Percentiles rank a stretch among this genome's conserved stretches.
phyloP scores from a whole-genome alignment of 805 yeast genomes.

The Sporopachydermia quercuum region DNA sequence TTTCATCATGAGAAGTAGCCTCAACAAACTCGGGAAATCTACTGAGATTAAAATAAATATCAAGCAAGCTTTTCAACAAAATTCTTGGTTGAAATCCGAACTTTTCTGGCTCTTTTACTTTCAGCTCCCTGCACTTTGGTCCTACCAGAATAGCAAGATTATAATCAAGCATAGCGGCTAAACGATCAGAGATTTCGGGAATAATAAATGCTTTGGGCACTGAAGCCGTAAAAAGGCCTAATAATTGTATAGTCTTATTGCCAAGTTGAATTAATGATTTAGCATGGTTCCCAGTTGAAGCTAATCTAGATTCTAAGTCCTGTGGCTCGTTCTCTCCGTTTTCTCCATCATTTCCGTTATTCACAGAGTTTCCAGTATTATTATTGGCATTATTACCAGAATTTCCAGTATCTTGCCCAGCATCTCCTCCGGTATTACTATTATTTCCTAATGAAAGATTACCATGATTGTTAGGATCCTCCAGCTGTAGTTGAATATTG shows the following conservation, averaged over 20 bases:
- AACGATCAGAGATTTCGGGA: constrained; percentile 81
- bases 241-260: constrained; percentile 65
- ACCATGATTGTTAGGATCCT: constrained; percentile 23
- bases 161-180: constrained; percentile 92
- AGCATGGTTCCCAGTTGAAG: constrained; percentile 60
- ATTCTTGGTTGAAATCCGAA: constrained; percentile 73
- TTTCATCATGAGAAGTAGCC: constrained; percentile 83
- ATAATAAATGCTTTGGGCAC: constrained; percentile 78
- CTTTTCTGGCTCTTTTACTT: constrained; percentile 70
- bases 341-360: constrained; percentile 8
- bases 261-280: constrained; percentile 70
- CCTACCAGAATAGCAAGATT: constrained; percentile 89
- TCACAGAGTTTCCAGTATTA: background rate
- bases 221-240: constrained; percentile 70
- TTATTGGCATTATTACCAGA: constrained; percentile 8
- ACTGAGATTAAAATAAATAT: constrained; percentile 63
- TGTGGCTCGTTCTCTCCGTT: constrained; percentile 37
- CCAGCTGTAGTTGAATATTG: constrained; percentile 50
- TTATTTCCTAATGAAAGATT: too few species aligned
- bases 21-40: constrained; percentile 47
- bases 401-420: constrained; percentile 16
- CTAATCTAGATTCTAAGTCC: constrained; percentile 42
- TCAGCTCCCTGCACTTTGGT: constrained; percentile 79
- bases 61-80: constrained; percentile 52
- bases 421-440: constrained; percentile 19